These are phyloP conservation scores for Phytophthora lateralis DNA, from an alignment of 352 stramenopile genomes.

Conservation along the genomic window DNA sequence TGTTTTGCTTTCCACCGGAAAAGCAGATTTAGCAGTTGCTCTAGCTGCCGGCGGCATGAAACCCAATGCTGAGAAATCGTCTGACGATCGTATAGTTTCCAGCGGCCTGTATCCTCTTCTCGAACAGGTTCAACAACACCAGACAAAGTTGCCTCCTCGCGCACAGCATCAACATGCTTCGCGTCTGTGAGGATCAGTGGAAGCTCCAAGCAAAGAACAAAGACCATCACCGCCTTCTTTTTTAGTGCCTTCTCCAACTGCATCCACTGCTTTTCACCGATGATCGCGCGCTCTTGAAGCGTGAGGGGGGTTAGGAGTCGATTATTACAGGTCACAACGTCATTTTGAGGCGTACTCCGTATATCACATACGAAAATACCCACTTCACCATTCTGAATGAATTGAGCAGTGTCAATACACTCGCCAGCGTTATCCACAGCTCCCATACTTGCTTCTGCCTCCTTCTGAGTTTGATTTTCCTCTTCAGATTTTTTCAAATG, in stretches of 20 bases:
- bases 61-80: slow-evolving; percentile 69
- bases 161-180: slow-evolving; percentile 48
- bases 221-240: slow-evolving; percentile 65
- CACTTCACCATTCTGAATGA: slow-evolving; percentile 52
- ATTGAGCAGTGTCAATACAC: slow-evolving; percentile 30
- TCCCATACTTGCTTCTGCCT: not conserved
- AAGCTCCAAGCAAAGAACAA: slow-evolving; percentile 73
- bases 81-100: slow-evolving; percentile 66
- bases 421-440: not conserved
- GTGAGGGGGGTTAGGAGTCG: slow-evolving; percentile 54
- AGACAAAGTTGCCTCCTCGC: slow-evolving; percentile 30
- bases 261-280: slow-evolving; percentile 73
- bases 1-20: slow-evolving; percentile 83
- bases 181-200: slow-evolving; percentile 66
- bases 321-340: slow-evolving; percentile 72
- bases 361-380: slow-evolving; percentile 77
- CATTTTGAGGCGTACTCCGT: slow-evolving; percentile 30
- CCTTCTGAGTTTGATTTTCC: slow-evolving; percentile 5
- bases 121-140: slow-evolving; percentile 6
- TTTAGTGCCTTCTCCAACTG: slow-evolving; percentile 64
- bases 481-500: not conserved
- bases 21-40: slow-evolving; percentile 69
- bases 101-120: slow-evolving; percentile 32
- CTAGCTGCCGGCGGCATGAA: slow-evolving; percentile 64
- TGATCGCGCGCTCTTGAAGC: slow-evolving; percentile 57